phyloP scores from a whole-genome alignment of 2,329 filamentous ascomycete species.

The Dothiorella sarmentorum region DNA sequence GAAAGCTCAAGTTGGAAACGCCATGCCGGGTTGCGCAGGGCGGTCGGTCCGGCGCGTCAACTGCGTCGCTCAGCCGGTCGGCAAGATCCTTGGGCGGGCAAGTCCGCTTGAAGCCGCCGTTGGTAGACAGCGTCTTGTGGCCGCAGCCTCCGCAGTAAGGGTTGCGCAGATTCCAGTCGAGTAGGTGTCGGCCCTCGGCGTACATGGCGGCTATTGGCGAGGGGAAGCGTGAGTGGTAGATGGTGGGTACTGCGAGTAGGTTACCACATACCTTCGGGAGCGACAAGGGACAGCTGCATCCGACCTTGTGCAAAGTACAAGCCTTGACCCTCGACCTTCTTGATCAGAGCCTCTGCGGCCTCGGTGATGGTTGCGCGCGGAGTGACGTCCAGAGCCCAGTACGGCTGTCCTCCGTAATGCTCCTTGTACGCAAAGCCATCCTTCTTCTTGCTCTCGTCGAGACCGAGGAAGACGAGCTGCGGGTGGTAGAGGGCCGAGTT shows the following conservation, averaged over 20 bases:
- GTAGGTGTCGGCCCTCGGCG: constrained; percentile 78
- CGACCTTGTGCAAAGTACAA: constrained; percentile 65
- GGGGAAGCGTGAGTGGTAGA: constrained; percentile 18
- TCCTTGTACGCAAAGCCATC: constrained; percentile 60
- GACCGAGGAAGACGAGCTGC: constrained; percentile 77
- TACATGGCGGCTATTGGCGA: constrained; percentile 71
- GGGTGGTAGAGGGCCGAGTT: constrained; percentile 67
- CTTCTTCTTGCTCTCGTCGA: constrained; percentile 61
- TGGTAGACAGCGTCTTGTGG: constrained; percentile 71
- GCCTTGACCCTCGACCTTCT: constrained; percentile 58
- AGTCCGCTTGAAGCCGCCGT: constrained; percentile 75
- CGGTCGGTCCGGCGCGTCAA: constrained; percentile 51
- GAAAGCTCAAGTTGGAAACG: constrained; percentile 87
- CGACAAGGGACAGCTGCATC: constrained; percentile 57
- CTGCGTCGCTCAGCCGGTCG: constrained; percentile 40
- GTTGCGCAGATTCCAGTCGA: constrained; percentile 94
- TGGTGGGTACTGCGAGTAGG: constrained; percentile 13
- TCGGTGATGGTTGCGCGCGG: constrained; percentile 63
- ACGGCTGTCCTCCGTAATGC: constrained; percentile 73
- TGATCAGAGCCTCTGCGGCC: constrained; percentile 59
- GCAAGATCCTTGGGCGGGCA: constrained; percentile 69
- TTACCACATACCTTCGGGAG: constrained; percentile 55
- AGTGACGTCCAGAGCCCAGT: constrained; percentile 87
- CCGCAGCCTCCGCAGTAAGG: constrained; percentile 91
- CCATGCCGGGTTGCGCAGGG: constrained; percentile 79